A percentile compares a stretch with the other conserved stretches of the same genome.
phyloP scores from a whole-genome alignment of 2,329 filamentous ascomycete genomes.

The Pseudocercospora vitis region DNA sequence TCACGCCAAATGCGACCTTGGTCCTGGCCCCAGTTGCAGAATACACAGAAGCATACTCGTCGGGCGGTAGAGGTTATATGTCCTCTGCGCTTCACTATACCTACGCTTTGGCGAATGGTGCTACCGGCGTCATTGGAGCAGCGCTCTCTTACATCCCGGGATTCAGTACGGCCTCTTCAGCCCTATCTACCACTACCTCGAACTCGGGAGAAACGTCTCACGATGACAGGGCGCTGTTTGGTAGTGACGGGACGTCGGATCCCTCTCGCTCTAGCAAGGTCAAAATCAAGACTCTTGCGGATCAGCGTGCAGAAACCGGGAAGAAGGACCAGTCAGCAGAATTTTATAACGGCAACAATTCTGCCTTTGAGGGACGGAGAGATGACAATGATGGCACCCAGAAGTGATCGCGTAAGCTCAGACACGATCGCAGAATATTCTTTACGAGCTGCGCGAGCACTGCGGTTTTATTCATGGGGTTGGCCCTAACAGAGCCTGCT shows the following conservation, averaged over 20 bases:
- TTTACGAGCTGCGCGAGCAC: too few species aligned
- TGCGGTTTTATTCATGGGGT: too few species aligned
- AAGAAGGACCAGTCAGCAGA: conserved; percentile 56
- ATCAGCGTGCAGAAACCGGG: conserved; percentile 42
- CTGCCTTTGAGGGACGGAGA: conserved; percentile 54
- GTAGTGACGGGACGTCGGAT: conserved; percentile 25
- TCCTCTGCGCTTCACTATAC: conserved; percentile 26
- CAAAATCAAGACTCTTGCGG: conserved; percentile 48
- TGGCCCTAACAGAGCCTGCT: too few species aligned
- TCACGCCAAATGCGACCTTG: conserved; percentile 77
- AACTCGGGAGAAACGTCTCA: conserved; percentile 2
- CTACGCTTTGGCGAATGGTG: conserved; percentile 22
- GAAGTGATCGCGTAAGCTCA: conserved; percentile 29
- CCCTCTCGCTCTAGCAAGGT: conserved; percentile 33
- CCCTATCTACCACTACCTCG: background rate
- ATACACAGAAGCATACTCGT: conserved; percentile 60
- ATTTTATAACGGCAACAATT: conserved; percentile 89
- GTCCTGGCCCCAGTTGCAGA: conserved; percentile 72
- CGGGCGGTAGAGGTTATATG: conserved; percentile 33
- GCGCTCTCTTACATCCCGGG: conserved; percentile 26
- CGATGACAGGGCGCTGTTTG: background rate
- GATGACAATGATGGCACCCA: conserved; percentile 59
- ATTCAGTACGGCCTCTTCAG: conserved; percentile 23
- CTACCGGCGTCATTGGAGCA: conserved; percentile 25
- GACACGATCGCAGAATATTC: too few species aligned